Evolutionary conservation across 2,329 filamentous ascomycete species (phyloP).

Genomic region (Phialophora tarda): DNA sequence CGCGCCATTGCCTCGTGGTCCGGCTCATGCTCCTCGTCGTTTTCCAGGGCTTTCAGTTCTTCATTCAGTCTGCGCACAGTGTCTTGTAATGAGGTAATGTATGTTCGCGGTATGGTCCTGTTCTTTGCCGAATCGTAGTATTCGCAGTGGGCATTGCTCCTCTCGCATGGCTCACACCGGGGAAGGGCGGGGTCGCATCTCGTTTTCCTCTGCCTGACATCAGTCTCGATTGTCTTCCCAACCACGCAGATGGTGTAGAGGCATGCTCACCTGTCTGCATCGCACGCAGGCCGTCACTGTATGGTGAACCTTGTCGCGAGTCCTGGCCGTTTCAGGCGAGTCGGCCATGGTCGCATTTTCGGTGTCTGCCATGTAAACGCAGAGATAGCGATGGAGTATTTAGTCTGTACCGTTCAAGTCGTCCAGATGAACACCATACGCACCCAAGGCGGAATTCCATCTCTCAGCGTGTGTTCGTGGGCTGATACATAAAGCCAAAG

Average conservation of each 20-base stretch:
- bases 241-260: neutral
- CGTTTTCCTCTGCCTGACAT: slow-evolving; percentile 78
- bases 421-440: slow-evolving; percentile 1
- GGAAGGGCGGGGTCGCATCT: slow-evolving; percentile 92
- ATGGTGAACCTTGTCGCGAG: slow-evolving; percentile 43
- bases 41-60: slow-evolving; percentile 78
- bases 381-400: neutral
- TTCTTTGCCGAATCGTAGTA: slow-evolving; percentile 92
- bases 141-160: slow-evolving; percentile 88
- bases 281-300: slow-evolving; percentile 57
- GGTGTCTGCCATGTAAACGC: slow-evolving; percentile 28
- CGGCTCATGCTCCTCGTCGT: slow-evolving; percentile 73
- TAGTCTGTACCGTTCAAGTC: neutral
- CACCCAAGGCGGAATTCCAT: slow-evolving; percentile 12
- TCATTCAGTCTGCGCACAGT: slow-evolving; percentile 81
- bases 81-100: slow-evolving; percentile 90
- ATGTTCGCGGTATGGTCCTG: slow-evolving; percentile 83
- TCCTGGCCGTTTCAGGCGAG: slow-evolving; percentile 25
- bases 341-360: slow-evolving; percentile 35
- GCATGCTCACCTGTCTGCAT: slow-evolving; percentile 53
- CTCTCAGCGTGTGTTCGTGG: slow-evolving; percentile 19
- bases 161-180: slow-evolving; percentile 88
- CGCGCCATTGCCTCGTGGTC: slow-evolving; percentile 85
- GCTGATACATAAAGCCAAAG: slow-evolving; percentile 12
- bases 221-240: slow-evolving; percentile 5